Base-by-base conservation (phyloP, 352 stramenopile genomes). In the Phytophthora nicotianae region DNA sequence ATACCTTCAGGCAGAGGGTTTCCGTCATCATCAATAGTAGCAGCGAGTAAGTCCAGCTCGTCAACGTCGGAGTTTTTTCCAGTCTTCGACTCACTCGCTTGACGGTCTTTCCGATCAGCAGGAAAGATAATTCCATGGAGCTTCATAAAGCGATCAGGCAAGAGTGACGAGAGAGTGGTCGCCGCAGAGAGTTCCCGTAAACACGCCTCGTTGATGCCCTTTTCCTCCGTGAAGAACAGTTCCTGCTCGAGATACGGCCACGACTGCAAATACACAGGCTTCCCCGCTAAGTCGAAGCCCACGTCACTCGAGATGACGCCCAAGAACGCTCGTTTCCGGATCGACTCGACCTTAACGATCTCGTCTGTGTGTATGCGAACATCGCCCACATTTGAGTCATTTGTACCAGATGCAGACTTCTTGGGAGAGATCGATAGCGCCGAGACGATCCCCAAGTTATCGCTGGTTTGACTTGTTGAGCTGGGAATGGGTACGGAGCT, bases 181-280 rank as follows among this genome's bases (percentile, higher is more conserved):
- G 78, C 77, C 4, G 67, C 74, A 20, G 77, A 77, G 9, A 90
- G 23, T 32, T 92, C 82, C 5, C 84, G 85, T 14, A 84, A 55
- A 40, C 81, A 89, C 1, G 77, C 72, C 45, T 79, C 68, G 20
- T 76, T 78, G 3, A 90, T 81, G 0, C 78, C 83, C 5, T 42
- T 68, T 53, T 81, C 62, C 19, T 79, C 55, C 7, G 69, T 79
- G 40, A 86, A 86, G 35, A 86, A 71, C 1, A 72, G 33, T 21
- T 85, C 67, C 32, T 83, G 70, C 50, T 93, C 81, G 11, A 84
- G 81, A 32, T 91, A 91, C 10, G 87, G 83, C 85, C 85, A 96
- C 11, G 82, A 80, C 60, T 93, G 80, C 26, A 96, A 43, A 61
- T 91, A 93, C 20, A 95, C 70, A 1, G 71, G 54, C 19, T 77